Percentiles rank a stretch among this genome's conserved stretches.
Conservation (phyloP, 352 stramenopile genomes). For the Discostella stelligera region DNA sequence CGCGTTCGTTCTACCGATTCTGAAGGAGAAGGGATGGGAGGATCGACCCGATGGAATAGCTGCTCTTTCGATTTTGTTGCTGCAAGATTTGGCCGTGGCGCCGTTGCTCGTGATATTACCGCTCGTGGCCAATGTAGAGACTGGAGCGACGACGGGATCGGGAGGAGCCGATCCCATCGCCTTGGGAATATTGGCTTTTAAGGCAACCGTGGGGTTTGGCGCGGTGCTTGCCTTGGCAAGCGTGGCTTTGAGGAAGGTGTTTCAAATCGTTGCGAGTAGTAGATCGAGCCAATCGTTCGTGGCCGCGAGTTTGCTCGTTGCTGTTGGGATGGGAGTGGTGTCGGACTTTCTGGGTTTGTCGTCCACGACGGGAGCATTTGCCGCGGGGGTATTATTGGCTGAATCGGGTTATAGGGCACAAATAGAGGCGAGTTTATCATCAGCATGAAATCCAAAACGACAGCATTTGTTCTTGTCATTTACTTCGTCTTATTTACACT, state of each 20-base stretch:
- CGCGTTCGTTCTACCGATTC: constrained; percentile 80
- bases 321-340: constrained; percentile 65
- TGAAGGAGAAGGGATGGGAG: constrained; percentile 75
- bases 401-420: constrained; percentile 69
- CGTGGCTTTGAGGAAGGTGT: constrained; percentile 58
- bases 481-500: neutral
- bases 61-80: constrained; percentile 63
- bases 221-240: constrained; percentile 61
- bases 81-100: constrained; percentile 75
- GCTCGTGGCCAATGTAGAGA: constrained; percentile 61
- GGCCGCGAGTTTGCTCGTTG: constrained; percentile 64
- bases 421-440: constrained; percentile 45
- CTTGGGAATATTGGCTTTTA: constrained; percentile 71
- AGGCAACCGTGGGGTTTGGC: constrained; percentile 79
- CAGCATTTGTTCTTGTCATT: neutral
- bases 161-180: constrained; percentile 55
- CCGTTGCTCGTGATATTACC: constrained; percentile 71
- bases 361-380: constrained; percentile 69
- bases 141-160: constrained; percentile 27
- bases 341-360: constrained; percentile 62
- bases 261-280: constrained; percentile 64
- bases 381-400: constrained; percentile 68
- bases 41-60: constrained; percentile 55
- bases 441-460: neutral
- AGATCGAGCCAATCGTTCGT: constrained; percentile 74